Conservation (phyloP, 768 basidiomycete species). For the Kwoniella europaea region DNA sequence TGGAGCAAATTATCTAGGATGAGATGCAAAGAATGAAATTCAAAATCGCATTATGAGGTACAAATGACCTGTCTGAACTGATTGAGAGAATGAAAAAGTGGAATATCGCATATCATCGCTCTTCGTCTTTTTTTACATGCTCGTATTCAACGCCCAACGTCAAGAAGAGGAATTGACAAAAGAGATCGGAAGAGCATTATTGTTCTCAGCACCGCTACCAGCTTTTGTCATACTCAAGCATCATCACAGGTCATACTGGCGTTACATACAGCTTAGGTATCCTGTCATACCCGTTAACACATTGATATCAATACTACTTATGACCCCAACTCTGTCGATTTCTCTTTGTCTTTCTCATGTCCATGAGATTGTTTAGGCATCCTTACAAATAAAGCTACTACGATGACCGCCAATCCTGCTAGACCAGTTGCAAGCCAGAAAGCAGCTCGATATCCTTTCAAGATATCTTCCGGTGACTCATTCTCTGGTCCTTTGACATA, state of each 20-base stretch:
- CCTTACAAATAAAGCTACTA: conserved; percentile 28
- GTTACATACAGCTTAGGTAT: too few relatives aligned
- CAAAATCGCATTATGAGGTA: background rate
- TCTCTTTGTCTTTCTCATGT: conserved; percentile 7
- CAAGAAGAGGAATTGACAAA: too few relatives aligned
- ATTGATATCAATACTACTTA: background rate
- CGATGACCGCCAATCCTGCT: conserved; percentile 18
- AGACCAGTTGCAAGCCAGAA: conserved; percentile 20
- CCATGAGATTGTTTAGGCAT: conserved; percentile 26
- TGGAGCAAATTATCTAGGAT: background rate
- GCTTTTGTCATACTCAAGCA: too few relatives aligned
- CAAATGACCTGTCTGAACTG: too few relatives aligned
- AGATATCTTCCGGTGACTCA: conserved; percentile 2
- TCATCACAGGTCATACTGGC: too few relatives aligned
- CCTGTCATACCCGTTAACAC: background rate
- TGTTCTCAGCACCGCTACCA: too few relatives aligned
- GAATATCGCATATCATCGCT: too few relatives aligned
- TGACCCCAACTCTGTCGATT: background rate
- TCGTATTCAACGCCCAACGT: too few relatives aligned
- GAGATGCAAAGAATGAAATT: background rate
- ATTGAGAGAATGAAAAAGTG: too few relatives aligned
- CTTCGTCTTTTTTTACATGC: too few relatives aligned
- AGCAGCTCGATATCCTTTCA: conserved; percentile 27
- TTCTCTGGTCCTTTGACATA: conserved; percentile 12
- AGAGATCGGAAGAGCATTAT: too few relatives aligned